Evolutionary conservation across 2,329 filamentous ascomycete genomes (phyloP).

Genomic region (Fusarium pininemorale): DNA sequence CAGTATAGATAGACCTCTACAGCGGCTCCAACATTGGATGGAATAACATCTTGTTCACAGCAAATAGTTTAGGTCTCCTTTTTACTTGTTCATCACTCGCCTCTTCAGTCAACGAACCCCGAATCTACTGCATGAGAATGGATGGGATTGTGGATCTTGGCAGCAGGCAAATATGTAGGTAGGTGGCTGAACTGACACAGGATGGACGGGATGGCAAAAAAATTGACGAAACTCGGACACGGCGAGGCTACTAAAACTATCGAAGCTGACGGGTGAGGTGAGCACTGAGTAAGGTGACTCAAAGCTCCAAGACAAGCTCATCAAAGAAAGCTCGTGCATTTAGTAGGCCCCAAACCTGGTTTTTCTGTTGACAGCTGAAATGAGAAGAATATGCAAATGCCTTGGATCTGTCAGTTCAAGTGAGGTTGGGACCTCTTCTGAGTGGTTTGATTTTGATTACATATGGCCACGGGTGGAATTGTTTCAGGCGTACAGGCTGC

Average conservation of each 20-base stretch:
- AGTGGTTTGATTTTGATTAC: slow-evolving; percentile 37
- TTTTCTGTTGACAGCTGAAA: slow-evolving; percentile 16
- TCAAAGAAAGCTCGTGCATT: slow-evolving; percentile 18
- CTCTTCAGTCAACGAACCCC: slow-evolving; percentile 4
- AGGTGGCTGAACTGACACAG: slow-evolving; percentile 4
- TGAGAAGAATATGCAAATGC: slow-evolving; percentile 20
- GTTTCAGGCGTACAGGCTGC: slow-evolving; percentile 40
- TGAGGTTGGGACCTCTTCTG: slow-evolving; percentile 20
- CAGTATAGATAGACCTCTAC: background rate
- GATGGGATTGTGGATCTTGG: slow-evolving; percentile 5
- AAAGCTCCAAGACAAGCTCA: slow-evolving; percentile 10
- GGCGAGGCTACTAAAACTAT: slow-evolving; percentile 4
- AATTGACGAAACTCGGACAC: slow-evolving; percentile 14
- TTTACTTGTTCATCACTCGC: slow-evolving; percentile 18
- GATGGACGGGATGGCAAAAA: slow-evolving; percentile 19
- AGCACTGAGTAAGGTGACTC: slow-evolving; percentile 21
- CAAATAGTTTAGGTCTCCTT: slow-evolving; percentile 2
- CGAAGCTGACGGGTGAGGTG: slow-evolving; percentile 14
- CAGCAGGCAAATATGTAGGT: slow-evolving; percentile 2
- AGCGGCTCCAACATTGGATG: background rate
- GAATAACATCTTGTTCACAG: background rate
- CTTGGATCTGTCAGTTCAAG: slow-evolving; percentile 7
- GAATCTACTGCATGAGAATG: slow-evolving; percentile 23
- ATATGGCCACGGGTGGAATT: slow-evolving; percentile 26
- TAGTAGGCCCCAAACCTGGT: background rate